Base-by-base conservation (phyloP, 768 basidiomycete species). In the Cantharellus anzutake region DNA sequence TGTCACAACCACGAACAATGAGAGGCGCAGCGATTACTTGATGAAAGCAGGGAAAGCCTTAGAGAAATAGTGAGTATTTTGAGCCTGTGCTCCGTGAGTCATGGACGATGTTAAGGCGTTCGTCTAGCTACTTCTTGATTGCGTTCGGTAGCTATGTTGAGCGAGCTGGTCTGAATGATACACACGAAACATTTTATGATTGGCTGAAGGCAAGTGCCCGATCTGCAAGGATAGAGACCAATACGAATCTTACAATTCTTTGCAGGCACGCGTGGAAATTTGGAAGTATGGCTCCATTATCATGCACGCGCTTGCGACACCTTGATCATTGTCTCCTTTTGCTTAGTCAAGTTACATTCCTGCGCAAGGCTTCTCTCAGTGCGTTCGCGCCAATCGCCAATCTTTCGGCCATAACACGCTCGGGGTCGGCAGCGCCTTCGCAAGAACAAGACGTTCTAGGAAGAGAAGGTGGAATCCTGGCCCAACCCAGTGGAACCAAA, bases 321-420 rank as follows among this genome's bases (percentile, higher is more conserved):
- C 4, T 41, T 59, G 34, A 5, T 38, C 35, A 0, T 40, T 7
- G 5, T 50, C 52, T 16, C 59, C 35, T 2, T 52, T 61, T 29
- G 40, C 40, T 4, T 42, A 90, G 91, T 66, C 93, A 96, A 74
- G 82, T 94, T 64, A 79, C 76, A 65, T 89, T 88, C 68, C 74
- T 97, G 58, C 79, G 92, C 56, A 86, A 86, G 68, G 81, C 82
- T 14, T 86, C 86, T 4, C 74, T 94, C 58, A 87, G 84, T 62
- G 80, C 96, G n/a, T 98, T 98, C 67, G 79, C 86, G 0, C 96
- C 96, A 1, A 78, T 94, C 61, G 82, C 84, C 60, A 93, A 99
- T 67, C 76, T 98, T 2, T 89, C 87, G 0, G 73, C 80, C 2
- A 72, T 96, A 42, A 89, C 91, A 1, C 84, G 79, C 67, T 79